Evolutionary conservation across 148 eudicot species (phyloP).

Genomic region (Amaranthus cruentus): DNA sequence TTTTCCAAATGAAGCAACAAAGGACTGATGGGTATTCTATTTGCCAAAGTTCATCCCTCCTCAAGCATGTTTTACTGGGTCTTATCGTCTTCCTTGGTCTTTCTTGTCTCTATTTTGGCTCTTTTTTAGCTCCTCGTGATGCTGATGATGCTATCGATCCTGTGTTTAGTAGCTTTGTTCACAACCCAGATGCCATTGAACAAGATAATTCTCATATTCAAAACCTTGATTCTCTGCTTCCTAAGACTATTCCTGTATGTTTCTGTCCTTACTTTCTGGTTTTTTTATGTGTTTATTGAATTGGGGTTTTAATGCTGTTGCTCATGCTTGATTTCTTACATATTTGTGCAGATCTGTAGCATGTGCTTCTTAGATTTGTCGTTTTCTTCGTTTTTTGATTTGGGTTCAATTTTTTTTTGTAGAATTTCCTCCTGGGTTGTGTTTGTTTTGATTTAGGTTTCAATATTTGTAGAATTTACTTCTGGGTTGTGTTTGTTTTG

Average conservation of each 20-base stretch:
- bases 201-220: constrained; percentile 26
- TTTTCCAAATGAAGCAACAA: constrained; percentile 38
- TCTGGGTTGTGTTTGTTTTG: not conserved
- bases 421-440: not conserved
- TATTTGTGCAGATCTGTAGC: not conserved
- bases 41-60: constrained; percentile 18
- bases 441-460: not conserved
- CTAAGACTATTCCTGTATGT: constrained; percentile 55
- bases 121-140: constrained; percentile 34
- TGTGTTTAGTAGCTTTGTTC: constrained; percentile 28
- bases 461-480: not conserved
- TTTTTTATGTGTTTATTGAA: not conserved
- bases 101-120: constrained; percentile 46
- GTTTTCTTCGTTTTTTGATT: not conserved
- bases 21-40: constrained; percentile 20
- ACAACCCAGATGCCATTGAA: constrained; percentile 22
- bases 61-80: constrained; percentile 44
- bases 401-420: not conserved
- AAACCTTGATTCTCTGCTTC: constrained; percentile 38
- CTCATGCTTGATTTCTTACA: not conserved
- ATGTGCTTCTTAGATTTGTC: not conserved
- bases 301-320: not conserved
- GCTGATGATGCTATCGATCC: constrained; percentile 32
- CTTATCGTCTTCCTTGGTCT: constrained; percentile 43
- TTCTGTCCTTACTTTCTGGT: not conserved